phyloP scores from a whole-genome alignment of 1,139 yeast species.

The Debaryomycetaceae sp. region DNA sequence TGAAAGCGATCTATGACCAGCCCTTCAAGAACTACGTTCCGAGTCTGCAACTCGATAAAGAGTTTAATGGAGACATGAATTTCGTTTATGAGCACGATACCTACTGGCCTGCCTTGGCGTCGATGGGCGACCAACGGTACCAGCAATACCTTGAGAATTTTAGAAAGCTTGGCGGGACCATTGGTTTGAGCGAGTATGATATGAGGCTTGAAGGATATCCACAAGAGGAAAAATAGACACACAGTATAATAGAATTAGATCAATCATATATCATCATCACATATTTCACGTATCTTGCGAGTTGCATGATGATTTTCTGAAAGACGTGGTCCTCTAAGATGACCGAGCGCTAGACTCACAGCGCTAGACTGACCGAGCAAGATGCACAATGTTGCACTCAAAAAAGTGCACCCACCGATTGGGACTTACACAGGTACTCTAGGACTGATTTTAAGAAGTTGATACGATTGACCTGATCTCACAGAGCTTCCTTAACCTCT shows the following conservation, averaged over 20 bases:
- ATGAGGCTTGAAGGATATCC: constrained; percentile 13
- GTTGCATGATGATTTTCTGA: neutral
- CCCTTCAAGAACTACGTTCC: constrained; percentile 39
- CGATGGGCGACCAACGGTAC: constrained; percentile 27
- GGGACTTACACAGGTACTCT: too few species aligned
- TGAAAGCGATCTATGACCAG: constrained; percentile 38
- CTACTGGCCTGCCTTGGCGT: constrained; percentile 35
- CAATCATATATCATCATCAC: too few species aligned
- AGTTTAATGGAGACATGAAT: constrained; percentile 32
- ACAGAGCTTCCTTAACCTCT: too few species aligned
- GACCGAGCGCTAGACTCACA: too few species aligned
- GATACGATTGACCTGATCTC: too few species aligned
- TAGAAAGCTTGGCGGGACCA: constrained; percentile 25
- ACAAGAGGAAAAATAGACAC: neutral
- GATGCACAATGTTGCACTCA: too few species aligned
- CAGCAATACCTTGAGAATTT: constrained; percentile 26
- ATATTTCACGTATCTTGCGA: neutral
- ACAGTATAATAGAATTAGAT: neutral
- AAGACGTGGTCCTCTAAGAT: too few species aligned
- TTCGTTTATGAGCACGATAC: constrained; percentile 33
- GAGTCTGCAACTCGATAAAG: constrained; percentile 34
- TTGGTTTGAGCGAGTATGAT: constrained; percentile 37
- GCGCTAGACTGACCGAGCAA: too few species aligned
- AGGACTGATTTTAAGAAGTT: too few species aligned
- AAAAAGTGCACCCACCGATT: too few species aligned